Evolutionary conservation across 352 stramenopile genomes (phyloP).

Genomic region (Phytophthora capsici): DNA sequence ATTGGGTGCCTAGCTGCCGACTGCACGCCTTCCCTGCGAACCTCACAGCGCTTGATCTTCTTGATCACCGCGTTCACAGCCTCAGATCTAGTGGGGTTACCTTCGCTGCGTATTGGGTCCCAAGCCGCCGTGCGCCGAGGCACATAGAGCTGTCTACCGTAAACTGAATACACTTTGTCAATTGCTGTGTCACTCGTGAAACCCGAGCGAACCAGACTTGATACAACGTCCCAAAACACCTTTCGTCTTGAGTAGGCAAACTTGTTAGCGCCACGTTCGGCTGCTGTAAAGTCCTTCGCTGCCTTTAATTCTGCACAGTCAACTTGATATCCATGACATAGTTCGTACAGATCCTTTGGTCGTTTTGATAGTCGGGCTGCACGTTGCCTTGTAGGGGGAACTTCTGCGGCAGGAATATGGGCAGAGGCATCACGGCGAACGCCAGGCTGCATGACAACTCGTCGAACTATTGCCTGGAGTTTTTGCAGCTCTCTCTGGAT

Average conservation of each 20-base stretch:
- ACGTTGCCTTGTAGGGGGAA: not conserved
- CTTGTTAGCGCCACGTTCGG: too few species aligned
- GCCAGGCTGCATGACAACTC: not conserved
- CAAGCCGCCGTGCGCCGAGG: not conserved
- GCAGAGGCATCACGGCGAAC: not conserved
- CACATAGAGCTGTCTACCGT: too few species aligned
- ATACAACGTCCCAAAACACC: too few species aligned
- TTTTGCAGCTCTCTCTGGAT: not conserved
- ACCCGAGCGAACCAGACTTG: too few species aligned
- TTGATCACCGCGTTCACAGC: conserved; percentile 15
- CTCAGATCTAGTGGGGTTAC: conserved; percentile 11
- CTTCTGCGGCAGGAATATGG: not conserved
- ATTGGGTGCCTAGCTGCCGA: conserved; percentile 11
- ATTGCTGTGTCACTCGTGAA: too few species aligned
- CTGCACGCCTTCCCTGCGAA: conserved; percentile 10
- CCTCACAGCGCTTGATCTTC: conserved; percentile 12
- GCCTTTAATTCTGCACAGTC: too few species aligned
- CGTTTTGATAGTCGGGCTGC: not conserved
- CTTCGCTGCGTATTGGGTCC: conserved; percentile 4
- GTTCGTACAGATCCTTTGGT: too few species aligned
- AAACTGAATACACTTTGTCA: too few species aligned
- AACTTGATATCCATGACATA: too few species aligned
- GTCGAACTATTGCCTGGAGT: not conserved
- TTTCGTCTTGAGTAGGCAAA: too few species aligned
- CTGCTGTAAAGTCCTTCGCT: too few species aligned